Percentiles rank a stretch among this genome's conserved stretches.
Conservation (phyloP, 2,329 filamentous ascomycete species). For the Microsporum audouinii region DNA sequence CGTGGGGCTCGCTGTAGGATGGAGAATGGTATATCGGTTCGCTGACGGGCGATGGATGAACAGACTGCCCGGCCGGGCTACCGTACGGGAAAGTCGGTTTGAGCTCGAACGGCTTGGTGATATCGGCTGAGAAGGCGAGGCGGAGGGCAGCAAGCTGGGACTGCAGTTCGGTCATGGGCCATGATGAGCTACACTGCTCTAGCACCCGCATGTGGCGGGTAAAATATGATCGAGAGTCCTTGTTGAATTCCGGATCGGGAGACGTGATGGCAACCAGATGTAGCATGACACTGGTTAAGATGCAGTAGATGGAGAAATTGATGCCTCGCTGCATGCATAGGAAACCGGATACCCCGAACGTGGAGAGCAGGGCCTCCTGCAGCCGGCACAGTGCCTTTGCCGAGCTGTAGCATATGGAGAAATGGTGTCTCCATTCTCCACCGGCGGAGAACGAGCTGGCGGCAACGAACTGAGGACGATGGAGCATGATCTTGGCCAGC, state of each 20-base stretch:
- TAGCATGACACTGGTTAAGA: constrained; percentile 83
- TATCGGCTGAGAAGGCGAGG: constrained; percentile 81
- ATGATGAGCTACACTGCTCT: constrained; percentile 69
- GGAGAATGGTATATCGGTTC: constrained; percentile 20
- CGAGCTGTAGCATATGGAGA: constrained; percentile 73
- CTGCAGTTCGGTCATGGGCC: constrained; percentile 83
- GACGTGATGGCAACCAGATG: constrained; percentile 91
- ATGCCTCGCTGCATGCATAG: constrained; percentile 89
- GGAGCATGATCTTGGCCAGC: constrained; percentile 71
- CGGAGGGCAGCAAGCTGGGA: constrained; percentile 80
- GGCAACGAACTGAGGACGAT: constrained; percentile 72
- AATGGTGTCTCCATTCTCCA: constrained; percentile 74
- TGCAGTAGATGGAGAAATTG: constrained; percentile 88
- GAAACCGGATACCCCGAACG: constrained; percentile 67
- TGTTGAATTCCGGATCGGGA: constrained; percentile 76
- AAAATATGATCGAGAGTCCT: constrained; percentile 78
- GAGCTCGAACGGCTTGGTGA: constrained; percentile 72
- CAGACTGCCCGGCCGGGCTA: constrained; percentile 52
- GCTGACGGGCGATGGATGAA: not conserved
- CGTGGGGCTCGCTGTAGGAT: constrained; percentile 7
- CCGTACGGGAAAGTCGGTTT: constrained; percentile 81
- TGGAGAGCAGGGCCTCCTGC: constrained; percentile 69
- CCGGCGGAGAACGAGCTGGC: constrained; percentile 60
- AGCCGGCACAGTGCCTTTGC: constrained; percentile 76
- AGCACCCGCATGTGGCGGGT: constrained; percentile 87